phyloP scores from a whole-genome alignment of 2,329 filamentous ascomycete genomes.

The Mariannaea sp. region DNA sequence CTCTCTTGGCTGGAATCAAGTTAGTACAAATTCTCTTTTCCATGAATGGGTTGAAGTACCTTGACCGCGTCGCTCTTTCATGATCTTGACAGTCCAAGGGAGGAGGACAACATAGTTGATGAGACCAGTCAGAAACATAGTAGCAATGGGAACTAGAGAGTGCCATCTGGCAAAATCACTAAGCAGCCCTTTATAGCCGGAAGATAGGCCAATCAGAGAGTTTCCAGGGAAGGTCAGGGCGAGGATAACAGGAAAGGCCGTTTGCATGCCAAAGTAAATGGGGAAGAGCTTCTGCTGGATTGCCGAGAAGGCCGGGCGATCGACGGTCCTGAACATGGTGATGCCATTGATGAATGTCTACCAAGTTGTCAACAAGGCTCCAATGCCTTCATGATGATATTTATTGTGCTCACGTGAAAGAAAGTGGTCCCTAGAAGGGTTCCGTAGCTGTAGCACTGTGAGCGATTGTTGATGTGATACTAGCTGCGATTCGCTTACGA shows the following conservation, averaged over 20 bases:
- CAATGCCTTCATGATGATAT: neutral
- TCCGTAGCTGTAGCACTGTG: constrained; percentile 69
- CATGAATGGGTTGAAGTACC: constrained; percentile 54
- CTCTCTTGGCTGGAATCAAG: constrained; percentile 68
- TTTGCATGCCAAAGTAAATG: constrained; percentile 86
- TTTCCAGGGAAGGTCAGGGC: constrained; percentile 81
- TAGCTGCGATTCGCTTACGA: constrained; percentile 55
- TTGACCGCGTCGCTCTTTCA: constrained; percentile 78
- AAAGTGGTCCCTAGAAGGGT: constrained; percentile 84
- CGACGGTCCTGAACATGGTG: constrained; percentile 75
- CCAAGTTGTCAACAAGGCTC: constrained; percentile 14
- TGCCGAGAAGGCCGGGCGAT: constrained; percentile 78
- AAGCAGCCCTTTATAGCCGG: constrained; percentile 60
- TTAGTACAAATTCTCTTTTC: constrained; percentile 20
- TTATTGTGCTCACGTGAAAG: constrained; percentile 68
- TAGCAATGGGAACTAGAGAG: constrained; percentile 70
- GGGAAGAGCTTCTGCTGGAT: constrained; percentile 85
- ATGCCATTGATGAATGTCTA: constrained; percentile 78
- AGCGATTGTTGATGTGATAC: constrained; percentile 19
- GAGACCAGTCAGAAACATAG: constrained; percentile 72
- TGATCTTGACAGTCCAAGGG: constrained; percentile 75
- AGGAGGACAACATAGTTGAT: constrained; percentile 74
- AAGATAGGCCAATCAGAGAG: constrained; percentile 51
- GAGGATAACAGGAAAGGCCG: constrained; percentile 71
- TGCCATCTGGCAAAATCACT: constrained; percentile 64